Conservation (phyloP, 495 filamentous ascomycete genomes). For the Aspergillus kassunensis region DNA sequence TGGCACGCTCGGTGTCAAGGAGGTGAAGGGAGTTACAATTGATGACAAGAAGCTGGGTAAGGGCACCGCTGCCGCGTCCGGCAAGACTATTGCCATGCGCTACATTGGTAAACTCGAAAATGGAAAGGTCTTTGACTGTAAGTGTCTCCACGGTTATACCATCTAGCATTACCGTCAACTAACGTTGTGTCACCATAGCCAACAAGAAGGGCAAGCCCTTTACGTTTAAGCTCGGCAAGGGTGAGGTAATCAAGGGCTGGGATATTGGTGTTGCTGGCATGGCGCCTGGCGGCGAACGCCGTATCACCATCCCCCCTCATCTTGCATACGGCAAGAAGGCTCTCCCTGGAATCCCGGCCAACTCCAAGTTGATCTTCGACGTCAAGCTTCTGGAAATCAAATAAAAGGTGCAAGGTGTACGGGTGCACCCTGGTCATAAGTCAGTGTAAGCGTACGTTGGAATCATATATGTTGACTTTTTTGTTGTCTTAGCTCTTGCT, state of each 20-base stretch:
- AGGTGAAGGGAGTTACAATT: conserved; percentile 80
- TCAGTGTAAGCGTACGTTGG: not conserved
- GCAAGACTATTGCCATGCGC: conserved; percentile 82
- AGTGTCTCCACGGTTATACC: conserved; percentile 29
- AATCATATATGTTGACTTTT: conserved; percentile 8
- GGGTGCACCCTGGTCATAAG: not conserved
- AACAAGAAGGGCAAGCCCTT: conserved; percentile 99
- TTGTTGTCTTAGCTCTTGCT: conserved; percentile 18
- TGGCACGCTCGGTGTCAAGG: conserved; percentile 63
- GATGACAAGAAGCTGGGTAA: conserved; percentile 92
- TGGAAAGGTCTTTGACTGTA: conserved; percentile 91
- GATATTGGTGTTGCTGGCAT: conserved; percentile 92
- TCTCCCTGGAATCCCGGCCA: conserved; percentile 76
- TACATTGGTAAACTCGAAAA: conserved; percentile 95
- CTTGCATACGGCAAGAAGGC: conserved; percentile 82
- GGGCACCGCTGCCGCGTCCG: conserved; percentile 76
- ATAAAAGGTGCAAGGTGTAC: conserved; percentile 23
- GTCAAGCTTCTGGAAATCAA: conserved; percentile 77
- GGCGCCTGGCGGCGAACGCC: conserved; percentile 86
- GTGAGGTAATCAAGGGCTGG: conserved; percentile 98
- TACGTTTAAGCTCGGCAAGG: conserved; percentile 85
- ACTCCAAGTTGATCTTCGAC: conserved; percentile 90
- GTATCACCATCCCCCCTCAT: conserved; percentile 79
- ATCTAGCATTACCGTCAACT: not conserved
- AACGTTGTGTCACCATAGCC: conserved; percentile 42